A percentile compares a stretch with the other conserved stretches of the same genome.
Evolutionary conservation across 176 grass and related monocot species (phyloP).

Genomic region (Dendrocalamus sinicus): DNA sequence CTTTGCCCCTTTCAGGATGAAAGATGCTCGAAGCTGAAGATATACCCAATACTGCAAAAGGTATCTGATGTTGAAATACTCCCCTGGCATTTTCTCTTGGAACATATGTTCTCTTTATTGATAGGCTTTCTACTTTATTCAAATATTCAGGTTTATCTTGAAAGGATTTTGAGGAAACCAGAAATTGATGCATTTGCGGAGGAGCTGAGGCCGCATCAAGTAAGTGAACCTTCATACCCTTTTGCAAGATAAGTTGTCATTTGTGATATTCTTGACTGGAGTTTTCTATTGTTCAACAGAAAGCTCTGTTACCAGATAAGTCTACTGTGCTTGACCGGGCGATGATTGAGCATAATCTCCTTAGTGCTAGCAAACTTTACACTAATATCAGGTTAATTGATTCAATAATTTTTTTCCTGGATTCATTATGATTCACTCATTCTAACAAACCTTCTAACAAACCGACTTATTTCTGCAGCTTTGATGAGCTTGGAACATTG

Average conservation of each 20-base stretch:
- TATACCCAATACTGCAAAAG: constrained; percentile 99
- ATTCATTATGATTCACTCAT: constrained; percentile 37
- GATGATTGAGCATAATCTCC: constrained; percentile 99
- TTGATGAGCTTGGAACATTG: constrained; percentile 95
- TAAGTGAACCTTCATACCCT: constrained; percentile 32
- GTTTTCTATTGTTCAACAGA: constrained; percentile 60
- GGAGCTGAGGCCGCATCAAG: constrained; percentile 94
- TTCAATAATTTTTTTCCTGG: background rate
- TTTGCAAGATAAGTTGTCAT: background rate
- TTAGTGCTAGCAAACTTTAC: constrained; percentile 95
- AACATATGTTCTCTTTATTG: constrained; percentile 18
- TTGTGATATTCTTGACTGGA: constrained; percentile 13
- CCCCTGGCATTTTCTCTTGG: background rate
- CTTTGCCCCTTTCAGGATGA: constrained; percentile 73
- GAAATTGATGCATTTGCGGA: constrained; percentile 99
- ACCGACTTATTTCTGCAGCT: constrained; percentile 55
- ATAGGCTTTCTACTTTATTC: constrained; percentile 12
- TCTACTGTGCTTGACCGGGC: constrained; percentile 96
- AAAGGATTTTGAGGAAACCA: constrained; percentile 98
- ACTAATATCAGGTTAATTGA: constrained; percentile 89
- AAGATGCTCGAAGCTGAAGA: constrained; percentile 97
- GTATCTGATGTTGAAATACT: constrained; percentile 45
- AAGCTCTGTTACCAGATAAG: constrained; percentile 92
- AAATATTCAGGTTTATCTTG: constrained; percentile 86
- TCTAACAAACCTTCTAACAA: constrained; percentile 36